A percentile compares a stretch with the other conserved stretches of the same genome.
These are phyloP conservation scores for Sporothrix variecibatus DNA, from an alignment of 2,329 filamentous ascomycete genomes.

Conservation along the genomic window DNA sequence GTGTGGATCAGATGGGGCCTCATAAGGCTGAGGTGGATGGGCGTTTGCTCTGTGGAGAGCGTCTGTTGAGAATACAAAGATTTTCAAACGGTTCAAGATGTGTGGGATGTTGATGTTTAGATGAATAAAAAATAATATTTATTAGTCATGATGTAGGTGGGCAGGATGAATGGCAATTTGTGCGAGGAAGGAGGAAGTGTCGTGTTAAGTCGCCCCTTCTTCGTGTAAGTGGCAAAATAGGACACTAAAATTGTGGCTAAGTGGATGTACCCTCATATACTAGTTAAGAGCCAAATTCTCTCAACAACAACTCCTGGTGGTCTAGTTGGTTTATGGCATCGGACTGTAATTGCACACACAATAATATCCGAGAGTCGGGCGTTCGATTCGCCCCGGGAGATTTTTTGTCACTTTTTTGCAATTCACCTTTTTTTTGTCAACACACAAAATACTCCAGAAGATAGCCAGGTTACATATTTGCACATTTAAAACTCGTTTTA, in stretches of 20 bases:
- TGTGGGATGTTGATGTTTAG: no score
- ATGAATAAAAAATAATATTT: no score
- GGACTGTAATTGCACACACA: constrained; percentile 28
- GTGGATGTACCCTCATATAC: not conserved
- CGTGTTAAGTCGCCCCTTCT: not conserved
- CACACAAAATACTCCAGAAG: not conserved
- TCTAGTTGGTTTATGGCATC: constrained; percentile 31
- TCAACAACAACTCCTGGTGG: constrained; percentile 27
- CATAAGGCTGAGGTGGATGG: no score
- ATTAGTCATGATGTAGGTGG: not conserved
- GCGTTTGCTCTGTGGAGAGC: no score
- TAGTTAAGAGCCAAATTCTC: not conserved
- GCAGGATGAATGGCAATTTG: not conserved
- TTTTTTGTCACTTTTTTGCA: constrained; percentile 4
- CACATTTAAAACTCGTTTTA: no score
- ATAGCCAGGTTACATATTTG: not conserved
- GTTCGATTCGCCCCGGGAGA: constrained; percentile 30
- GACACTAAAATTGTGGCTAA: not conserved
- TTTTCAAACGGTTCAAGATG: no score
- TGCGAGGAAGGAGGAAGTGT: not conserved
- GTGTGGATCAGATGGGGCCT: no score
- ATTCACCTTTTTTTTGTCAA: not conserved
- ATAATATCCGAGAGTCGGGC: constrained; percentile 29
- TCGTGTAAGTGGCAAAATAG: not conserved
- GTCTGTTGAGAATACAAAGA: no score